phyloP scores from a whole-genome alignment of 306 rosid genomes.

The Fagus sylvatica region DNA sequence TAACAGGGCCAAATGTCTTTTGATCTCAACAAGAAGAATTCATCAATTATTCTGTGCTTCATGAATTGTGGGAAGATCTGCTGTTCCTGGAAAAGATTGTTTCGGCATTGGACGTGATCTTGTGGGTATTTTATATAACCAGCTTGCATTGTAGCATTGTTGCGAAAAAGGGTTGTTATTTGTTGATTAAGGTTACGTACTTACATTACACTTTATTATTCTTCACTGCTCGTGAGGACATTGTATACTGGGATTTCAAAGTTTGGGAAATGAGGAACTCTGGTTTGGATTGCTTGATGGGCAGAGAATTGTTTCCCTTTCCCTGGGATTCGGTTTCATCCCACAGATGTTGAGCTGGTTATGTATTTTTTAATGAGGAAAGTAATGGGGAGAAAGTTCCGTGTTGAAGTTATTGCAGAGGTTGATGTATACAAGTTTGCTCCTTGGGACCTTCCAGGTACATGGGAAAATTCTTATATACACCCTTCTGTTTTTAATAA shows the following conservation, averaged over 20 bases:
- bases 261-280: background rate
- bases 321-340: conserved; percentile 82
- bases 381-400: conserved; percentile 39
- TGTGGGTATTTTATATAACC: no score
- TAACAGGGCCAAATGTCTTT: conserved; percentile 50
- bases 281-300: conserved; percentile 25
- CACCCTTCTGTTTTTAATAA: no score
- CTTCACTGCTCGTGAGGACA: conserved; percentile 12
- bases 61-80: conserved; percentile 47
- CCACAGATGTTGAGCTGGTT: conserved; percentile 63
- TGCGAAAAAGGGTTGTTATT: background rate
- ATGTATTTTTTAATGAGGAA: conserved; percentile 60
- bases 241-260: background rate
- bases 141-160: background rate
- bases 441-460: conserved; percentile 91
- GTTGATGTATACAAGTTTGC: conserved; percentile 58
- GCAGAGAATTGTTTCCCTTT: conserved; percentile 7
- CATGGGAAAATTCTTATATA: background rate
- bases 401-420: conserved; percentile 44
- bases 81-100: conserved; percentile 46
- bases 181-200: background rate
- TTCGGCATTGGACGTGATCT: conserved; percentile 46
- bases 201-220: background rate
- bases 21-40: conserved; percentile 35
- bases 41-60: conserved; percentile 19